Conservation (phyloP, 139 green algal genomes). For the Closterium sp. region DNA sequence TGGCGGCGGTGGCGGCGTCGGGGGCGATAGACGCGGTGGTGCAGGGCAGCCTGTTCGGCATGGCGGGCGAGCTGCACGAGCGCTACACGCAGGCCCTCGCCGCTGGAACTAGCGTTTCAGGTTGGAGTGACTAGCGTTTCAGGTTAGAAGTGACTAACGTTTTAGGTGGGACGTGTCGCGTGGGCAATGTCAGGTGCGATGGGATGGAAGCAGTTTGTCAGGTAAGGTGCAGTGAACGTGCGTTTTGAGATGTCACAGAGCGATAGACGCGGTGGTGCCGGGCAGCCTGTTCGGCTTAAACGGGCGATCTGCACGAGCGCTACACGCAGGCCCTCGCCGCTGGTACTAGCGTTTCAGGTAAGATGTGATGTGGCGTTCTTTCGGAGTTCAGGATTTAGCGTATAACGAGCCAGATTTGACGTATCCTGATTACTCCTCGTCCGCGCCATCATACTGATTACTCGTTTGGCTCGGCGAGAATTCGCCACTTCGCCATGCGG, state of each 20-base stretch:
- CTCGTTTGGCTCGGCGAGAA: not conserved
- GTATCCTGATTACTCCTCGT: no score
- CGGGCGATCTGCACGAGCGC: no score
- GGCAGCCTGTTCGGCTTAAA: no score
- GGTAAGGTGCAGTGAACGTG: no score
- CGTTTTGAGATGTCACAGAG: no score
- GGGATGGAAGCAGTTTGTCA: not conserved
- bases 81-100: slow-evolving; percentile 58
- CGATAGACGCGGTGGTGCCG: no score
- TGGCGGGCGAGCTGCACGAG: slow-evolving; percentile 45
- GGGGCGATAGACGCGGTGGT: slow-evolving; percentile 41
- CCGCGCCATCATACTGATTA: slow-evolving; percentile 5
- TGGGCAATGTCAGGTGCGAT: not conserved
- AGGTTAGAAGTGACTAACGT: not conserved
- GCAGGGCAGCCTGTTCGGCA: slow-evolving; percentile 52
- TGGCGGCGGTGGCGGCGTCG: slow-evolving; percentile 4
- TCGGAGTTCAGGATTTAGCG: no score
- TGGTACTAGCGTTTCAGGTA: no score
- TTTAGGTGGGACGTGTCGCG: not conserved
- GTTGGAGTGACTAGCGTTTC: not conserved
- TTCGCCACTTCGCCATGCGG: not conserved
- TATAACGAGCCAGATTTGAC: no score
- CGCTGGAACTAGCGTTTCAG: slow-evolving; percentile 45
- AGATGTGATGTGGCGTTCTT: no score
- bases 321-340: no score